Evolutionary conservation across 169 alveolate species (phyloP).

Genomic region (Plasmodium gaboni): DNA sequence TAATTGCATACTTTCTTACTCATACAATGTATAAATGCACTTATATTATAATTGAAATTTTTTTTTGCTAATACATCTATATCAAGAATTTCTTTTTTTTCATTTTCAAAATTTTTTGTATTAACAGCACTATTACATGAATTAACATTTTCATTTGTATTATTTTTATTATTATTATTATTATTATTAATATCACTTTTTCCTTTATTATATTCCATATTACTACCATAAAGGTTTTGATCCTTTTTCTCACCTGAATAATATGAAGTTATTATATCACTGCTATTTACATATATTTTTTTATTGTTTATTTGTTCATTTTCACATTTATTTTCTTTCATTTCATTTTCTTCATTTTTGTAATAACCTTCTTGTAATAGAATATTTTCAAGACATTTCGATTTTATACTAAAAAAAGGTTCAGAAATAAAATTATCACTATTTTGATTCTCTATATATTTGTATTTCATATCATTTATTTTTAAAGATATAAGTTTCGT

Average conservation of each 20-base stretch:
- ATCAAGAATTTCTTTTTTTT: no score
- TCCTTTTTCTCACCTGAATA: no score
- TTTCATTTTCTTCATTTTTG: background rate
- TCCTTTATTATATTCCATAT: no score
- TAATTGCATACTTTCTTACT: slow-evolving; percentile 35
- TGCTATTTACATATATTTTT: background rate
- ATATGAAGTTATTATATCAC: background rate
- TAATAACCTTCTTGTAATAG: slow-evolving; percentile 41
- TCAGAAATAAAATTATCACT: background rate
- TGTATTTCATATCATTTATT: slow-evolving; percentile 44
- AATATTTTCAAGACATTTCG: slow-evolving; percentile 44
- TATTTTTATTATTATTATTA: no score
- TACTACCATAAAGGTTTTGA: no score
- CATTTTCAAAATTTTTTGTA: no score
- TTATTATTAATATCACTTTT: no score
- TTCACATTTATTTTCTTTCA: background rate
- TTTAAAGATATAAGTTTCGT: slow-evolving; percentile 25
- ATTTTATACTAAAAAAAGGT: slow-evolving; percentile 11
- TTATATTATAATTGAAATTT: slow-evolving; percentile 31
- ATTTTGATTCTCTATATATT: no score
- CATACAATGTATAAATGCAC: slow-evolving; percentile 56
- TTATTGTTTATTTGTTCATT: background rate
- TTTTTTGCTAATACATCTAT: background rate
- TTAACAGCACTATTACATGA: no score
- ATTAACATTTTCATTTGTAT: no score